Evolutionary conservation across 805 yeast genomes (phyloP).

Genomic region (Millerozyma acaciae): DNA sequence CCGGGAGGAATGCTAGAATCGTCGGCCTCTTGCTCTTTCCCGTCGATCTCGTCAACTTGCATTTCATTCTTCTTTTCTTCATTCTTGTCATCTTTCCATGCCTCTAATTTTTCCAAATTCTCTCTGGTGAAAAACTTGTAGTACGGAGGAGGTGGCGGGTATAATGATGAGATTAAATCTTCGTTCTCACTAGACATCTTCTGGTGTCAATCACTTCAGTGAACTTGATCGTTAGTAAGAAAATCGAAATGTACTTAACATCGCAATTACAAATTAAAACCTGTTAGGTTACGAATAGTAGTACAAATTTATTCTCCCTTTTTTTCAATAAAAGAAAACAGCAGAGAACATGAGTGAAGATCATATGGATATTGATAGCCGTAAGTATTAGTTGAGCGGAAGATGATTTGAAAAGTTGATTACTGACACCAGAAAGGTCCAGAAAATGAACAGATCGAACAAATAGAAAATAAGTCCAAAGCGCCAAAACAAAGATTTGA

Average conservation of each 20-base stretch:
- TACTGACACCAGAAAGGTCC: slow-evolving; percentile 17
- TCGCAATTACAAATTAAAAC: slow-evolving; percentile 3
- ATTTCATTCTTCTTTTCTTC: slow-evolving; percentile 20
- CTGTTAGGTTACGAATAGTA: slow-evolving; percentile 2
- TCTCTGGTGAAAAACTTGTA: slow-evolving; percentile 68
- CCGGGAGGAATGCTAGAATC: slow-evolving; percentile 25
- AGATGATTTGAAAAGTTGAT: neutral
- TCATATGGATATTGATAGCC: slow-evolving; percentile 31
- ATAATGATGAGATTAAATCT: slow-evolving; percentile 59
- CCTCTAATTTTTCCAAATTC: slow-evolving; percentile 47
- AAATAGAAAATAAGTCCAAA: slow-evolving; percentile 21
- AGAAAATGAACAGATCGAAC: slow-evolving; percentile 13
- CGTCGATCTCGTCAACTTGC: slow-evolving; percentile 9
- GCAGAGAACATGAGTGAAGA: slow-evolving; percentile 18
- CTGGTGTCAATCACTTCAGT: too few relatives aligned
- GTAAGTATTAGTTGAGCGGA: slow-evolving; percentile 11
- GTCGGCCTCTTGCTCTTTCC: slow-evolving; percentile 14
- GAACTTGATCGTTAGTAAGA: neutral
- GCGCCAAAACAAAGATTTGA: slow-evolving; percentile 68
- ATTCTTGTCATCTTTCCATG: slow-evolving; percentile 25
- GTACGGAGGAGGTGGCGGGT: slow-evolving; percentile 93
- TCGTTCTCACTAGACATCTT: slow-evolving; percentile 13
- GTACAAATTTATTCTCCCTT: neutral
- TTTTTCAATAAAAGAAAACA: neutral
- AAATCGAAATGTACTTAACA: neutral